Base-by-base conservation (phyloP, 2,329 filamentous ascomycete species). In the Orbilia blumenaviensis region DNA sequence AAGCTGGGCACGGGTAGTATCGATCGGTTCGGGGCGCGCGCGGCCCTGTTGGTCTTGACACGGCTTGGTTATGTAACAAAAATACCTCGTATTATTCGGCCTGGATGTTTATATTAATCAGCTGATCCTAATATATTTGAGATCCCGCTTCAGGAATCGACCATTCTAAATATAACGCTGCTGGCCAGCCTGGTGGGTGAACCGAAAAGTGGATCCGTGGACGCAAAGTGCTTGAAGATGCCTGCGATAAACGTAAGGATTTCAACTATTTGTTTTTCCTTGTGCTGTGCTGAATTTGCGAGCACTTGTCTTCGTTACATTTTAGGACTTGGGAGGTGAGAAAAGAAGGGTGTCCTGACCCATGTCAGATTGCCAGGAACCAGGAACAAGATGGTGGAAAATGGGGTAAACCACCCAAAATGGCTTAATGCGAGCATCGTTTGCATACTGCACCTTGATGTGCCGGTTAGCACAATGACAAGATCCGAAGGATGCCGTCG, bases 351-450 rank as follows among this genome's bases (percentile, higher is more conserved):
- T 75, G 71, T 68, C 63, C 29, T n/a, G 44, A 68, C 63, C 71
- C 71, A 75, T 75, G 71, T 67, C 48, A 63, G 63, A 64, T 75
- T 75, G 71, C 71, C 71, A 75, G 71, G 71, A 75, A 75, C 71
- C 71, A 75, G 71, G 71, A 75, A 75, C 71, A 75, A 18, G 54
- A 58, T 56, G 54, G 56, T 73, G 56, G 71, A 58, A 68, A 41
- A 63, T 63, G 58, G 71, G 71, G 63, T 67, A 64, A 56, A 46
- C 42, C 36, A 16, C 71, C 71, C 71, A 66, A 75, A 75, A 46
- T 66, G 71, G 71, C 56, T n/a, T 75, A 75, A 56, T 56, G 56
- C 71, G 38, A 63, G 48, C 71, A 60, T 68, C 63, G 46, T 75
- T 38, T 68, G 71, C 62, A 74, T 58, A 46, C 61, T 60, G 68